Evolutionary conservation across 768 basidiomycete species (phyloP), one percentile per base, ranked within the genome.

Genomic region (Termitomyces sp.): DNA sequence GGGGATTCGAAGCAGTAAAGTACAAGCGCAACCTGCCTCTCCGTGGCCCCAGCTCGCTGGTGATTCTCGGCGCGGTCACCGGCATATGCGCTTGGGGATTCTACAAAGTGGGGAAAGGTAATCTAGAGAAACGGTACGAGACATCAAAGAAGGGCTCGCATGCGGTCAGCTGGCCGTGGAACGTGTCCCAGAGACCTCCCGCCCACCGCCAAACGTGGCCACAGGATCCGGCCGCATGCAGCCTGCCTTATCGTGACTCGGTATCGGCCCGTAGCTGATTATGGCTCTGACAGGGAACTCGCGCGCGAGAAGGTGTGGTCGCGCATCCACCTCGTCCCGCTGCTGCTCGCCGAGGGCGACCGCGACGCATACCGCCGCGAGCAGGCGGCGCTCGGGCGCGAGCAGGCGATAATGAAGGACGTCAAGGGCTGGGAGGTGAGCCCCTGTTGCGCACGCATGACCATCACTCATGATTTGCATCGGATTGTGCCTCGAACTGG

Each of bases 21-120:
- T 99, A 98, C 83, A 95, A 94, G 73, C 90, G 96, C 64, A 96
- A 95, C 73, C 83, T 98, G 48, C 94, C 96, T 47, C 77, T 92
- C 69, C 84, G 90, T 58, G 92, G 92, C 2, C 93, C 92, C 54
- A 84, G 92, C 34, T 94, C 92, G 24, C 77, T 87, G 56, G 87
- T 82, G 62, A 85, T 98, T 66, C 89, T 98, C 62, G 88, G 85
- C 54, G 89, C 85, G n/a, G 90, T 95, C 64, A 84, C 85, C 61
- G 87, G 83, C 59, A 77, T 98, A 62, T 96, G 92, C 73, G 86
- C 81, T 20, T 94, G 85, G 73, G 96, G 96, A 16, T 94, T 97
- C 76, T 98, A 92, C 77, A 84, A 88, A 58, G 76, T 97, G 60
- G 94, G 93, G 70, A 80, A 81, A 79, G 95, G 92, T 56, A 96